Evolutionary conservation across 106 monocot genomes (phyloP), one percentile per base, ranked within the genome.

Genomic region (Allium fistulosum): DNA sequence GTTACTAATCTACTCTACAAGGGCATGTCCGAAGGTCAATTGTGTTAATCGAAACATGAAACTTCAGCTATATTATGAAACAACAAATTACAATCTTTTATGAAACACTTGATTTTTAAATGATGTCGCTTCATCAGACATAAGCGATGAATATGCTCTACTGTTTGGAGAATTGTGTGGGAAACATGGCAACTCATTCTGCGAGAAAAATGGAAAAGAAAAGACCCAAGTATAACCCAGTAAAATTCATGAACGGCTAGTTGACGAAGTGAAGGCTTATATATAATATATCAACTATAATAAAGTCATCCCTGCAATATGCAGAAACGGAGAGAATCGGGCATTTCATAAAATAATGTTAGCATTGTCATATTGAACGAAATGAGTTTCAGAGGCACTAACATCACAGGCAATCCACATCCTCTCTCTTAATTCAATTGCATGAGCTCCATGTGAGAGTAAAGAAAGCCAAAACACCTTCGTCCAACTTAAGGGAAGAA

Each of bases 141-240:
- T 74, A 49, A 77, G 80, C 18, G 62, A 57, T 48, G 76, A 63
- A 66, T 99, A 99, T n/a, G 92, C 80, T 45, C 79, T 69, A 62
- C 82, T 84, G 77, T 99, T 88, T 48, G 92, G 97, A 74, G 90
- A 99, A 84, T 99, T 92, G 71, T 63, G 75, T 52, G 92, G 97
- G 69, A 92, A 99, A 64, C 46, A 82, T 64, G 97, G 87, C 10
- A 99, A 59, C 1, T 75, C 80, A 70, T 65, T 71, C 97, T 99
- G 84, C 72, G 17, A 17, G 6, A 49, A 5, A 8, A 65, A 65
- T 1, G 4, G 18, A 10, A 11, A 17, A 22, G 22, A 22, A 22
- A 22, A 22, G 22, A 22, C 22, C 22, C 22, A 22, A 22, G 22
- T 22, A 22, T 22, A 22, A 22, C 22, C 62, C 13, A 46, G 37